phyloP scores from a whole-genome alignment of 495 filamentous ascomycete genomes.

The Neurospora africana region DNA sequence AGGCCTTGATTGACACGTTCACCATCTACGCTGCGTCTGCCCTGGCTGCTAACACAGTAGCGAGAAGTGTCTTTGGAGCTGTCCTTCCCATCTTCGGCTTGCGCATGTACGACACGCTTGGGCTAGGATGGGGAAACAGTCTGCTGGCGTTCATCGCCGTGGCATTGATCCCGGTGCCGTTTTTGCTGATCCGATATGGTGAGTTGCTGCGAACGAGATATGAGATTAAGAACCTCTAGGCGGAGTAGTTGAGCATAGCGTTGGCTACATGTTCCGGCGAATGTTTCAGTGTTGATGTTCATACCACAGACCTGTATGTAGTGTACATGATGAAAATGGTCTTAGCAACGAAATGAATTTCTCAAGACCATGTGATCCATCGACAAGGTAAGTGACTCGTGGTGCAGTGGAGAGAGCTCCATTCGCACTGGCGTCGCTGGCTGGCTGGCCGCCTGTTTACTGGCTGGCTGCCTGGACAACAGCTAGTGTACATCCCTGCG shows the following conservation, averaged over 20 bases:
- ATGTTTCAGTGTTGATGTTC: neutral
- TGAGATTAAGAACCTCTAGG: slow-evolving; percentile 28
- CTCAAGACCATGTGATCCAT: neutral
- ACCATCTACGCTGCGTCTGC: slow-evolving; percentile 51
- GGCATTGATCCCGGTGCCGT: slow-evolving; percentile 38
- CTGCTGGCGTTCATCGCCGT: slow-evolving; percentile 45
- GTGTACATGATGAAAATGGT: neutral
- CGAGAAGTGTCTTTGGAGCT: slow-evolving; percentile 43
- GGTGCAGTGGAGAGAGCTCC: neutral
- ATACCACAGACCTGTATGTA: neutral
- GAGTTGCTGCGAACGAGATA: slow-evolving; percentile 37
- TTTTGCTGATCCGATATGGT: slow-evolving; percentile 43
- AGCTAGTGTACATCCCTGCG: neutral
- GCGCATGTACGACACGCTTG: slow-evolving; percentile 41
- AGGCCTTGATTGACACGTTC: slow-evolving; percentile 45
- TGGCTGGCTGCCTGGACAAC: neutral
- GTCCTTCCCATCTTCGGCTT: slow-evolving; percentile 48
- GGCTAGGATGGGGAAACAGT: slow-evolving; percentile 54
- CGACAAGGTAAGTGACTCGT: neutral
- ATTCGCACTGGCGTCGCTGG: neutral
- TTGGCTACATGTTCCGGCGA: neutral
- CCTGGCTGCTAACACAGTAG: slow-evolving; percentile 42
- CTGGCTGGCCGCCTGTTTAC: neutral
- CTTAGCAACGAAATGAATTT: neutral
- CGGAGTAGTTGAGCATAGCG: neutral